phyloP scores from a whole-genome alignment of 306 rosid species.

The Lotus japonicus region DNA sequence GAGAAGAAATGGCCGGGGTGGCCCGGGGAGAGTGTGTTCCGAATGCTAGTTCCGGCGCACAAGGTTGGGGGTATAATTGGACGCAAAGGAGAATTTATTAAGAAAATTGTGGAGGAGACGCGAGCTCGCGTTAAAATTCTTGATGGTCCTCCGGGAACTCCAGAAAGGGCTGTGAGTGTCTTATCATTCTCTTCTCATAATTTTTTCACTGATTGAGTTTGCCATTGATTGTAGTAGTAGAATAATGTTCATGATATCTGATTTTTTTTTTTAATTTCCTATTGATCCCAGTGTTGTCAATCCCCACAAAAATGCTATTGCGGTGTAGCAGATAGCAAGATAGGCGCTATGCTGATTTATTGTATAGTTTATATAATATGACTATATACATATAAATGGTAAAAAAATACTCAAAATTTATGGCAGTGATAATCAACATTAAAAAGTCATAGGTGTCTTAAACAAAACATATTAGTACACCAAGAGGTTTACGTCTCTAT shows the following conservation, averaged over 20 bases:
- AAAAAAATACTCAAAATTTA: too few relatives aligned
- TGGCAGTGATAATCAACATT: too few relatives aligned
- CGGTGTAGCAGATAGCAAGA: too few relatives aligned
- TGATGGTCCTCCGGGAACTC: conserved; percentile 95
- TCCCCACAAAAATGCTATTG: too few relatives aligned
- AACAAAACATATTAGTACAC: too few relatives aligned
- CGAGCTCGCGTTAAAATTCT: conserved; percentile 93
- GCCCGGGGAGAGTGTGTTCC: conserved; percentile 97
- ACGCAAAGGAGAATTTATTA: conserved; percentile 92
- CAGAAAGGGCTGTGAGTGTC: conserved; percentile 94
- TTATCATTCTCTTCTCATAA: not conserved
- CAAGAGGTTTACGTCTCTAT: too few relatives aligned
- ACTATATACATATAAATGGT: too few relatives aligned
- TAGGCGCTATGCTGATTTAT: too few relatives aligned
- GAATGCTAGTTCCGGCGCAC: conserved; percentile 94
- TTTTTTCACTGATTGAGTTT: not conserved
- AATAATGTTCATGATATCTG: not conserved
- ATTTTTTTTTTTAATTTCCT: not conserved
- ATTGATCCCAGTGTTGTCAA: too few relatives aligned
- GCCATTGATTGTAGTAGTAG: not conserved
- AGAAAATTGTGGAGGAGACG: conserved; percentile 89
- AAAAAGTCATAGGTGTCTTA: too few relatives aligned
- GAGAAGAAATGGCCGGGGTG: conserved; percentile 99
- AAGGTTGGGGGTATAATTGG: conserved; percentile 98
- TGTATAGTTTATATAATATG: too few relatives aligned